These are phyloP conservation scores for Vitellaria paradoxa DNA, from an alignment of 179 eudicot species.

Conservation along the genomic window DNA sequence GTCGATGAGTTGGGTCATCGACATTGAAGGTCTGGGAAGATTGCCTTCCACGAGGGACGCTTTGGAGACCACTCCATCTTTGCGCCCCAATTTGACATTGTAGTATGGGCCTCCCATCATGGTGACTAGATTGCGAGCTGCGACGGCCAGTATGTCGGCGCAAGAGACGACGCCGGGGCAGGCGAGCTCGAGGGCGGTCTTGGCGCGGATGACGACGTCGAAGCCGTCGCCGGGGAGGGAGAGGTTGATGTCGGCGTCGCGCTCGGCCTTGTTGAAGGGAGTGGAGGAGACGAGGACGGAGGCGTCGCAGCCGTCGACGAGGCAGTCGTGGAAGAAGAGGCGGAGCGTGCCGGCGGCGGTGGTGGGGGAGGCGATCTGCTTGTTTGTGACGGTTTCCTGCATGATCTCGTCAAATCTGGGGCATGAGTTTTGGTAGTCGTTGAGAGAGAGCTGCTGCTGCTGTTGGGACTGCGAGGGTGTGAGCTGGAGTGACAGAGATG, in stretches of 20 bases:
- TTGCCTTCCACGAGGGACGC: slow-evolving; percentile 31
- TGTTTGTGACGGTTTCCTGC: slow-evolving; percentile 26
- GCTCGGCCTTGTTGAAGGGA: slow-evolving; percentile 26
- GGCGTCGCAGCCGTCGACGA: slow-evolving; percentile 35
- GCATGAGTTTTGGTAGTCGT: slow-evolving; percentile 25
- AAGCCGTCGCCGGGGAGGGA: slow-evolving; percentile 34
- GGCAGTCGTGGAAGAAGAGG: slow-evolving; percentile 34
- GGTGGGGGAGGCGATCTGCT: slow-evolving; percentile 32
- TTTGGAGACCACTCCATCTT: slow-evolving; percentile 25
- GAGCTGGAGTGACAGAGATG: too few species aligned
- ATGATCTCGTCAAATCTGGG: slow-evolving; percentile 22
- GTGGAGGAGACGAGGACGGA: slow-evolving; percentile 28
- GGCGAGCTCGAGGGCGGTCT: slow-evolving; percentile 36
- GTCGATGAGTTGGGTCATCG: slow-evolving; percentile 28
- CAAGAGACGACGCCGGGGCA: slow-evolving; percentile 54
- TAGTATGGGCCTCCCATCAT: slow-evolving; percentile 51
- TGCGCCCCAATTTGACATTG: slow-evolving; percentile 36
- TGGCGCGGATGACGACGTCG: slow-evolving; percentile 32
- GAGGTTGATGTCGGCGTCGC: too few species aligned
- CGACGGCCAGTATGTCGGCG: slow-evolving; percentile 45
- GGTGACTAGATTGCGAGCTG: slow-evolving; percentile 37
- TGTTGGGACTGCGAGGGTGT: background rate
- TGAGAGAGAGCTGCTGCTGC: slow-evolving; percentile 5
- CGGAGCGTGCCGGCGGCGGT: slow-evolving; percentile 38
- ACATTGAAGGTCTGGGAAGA: slow-evolving; percentile 37